Evolutionary conservation across 805 yeast genomes (phyloP), one percentile per base, ranked within the genome.

Genomic region (Suhomyces sp.): DNA sequence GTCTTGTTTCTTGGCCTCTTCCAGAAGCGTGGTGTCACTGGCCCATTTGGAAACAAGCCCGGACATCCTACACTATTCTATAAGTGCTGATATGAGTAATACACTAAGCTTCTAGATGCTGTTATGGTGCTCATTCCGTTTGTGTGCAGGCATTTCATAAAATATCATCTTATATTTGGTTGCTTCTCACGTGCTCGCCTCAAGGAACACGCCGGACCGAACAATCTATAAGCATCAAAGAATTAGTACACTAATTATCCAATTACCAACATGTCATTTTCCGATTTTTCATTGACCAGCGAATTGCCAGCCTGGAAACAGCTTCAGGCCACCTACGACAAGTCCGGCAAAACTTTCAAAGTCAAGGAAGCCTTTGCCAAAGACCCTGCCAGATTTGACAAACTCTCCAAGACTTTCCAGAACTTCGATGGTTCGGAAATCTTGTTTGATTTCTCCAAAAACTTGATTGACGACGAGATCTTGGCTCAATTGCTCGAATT

Each of bases 371-470:
- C 88, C 63, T 94, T 94, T 71, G 73, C 79, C 49, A 74, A 81
- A 61, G 97, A 94, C 72, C 70, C 88, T 22, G 64, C 79, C 56
- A 85, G 99, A 71, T 90, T 86, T 66, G 80, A 76, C 57, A 90
- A 88, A 72, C 86, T 80, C 70, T 82, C 94, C 60, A 83, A 82
- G 69, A 85, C 88, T 54, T 90, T 91, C 74, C 77, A 77, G 63
- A 94, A 93, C 80, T 88, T 68, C 71, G 97, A 93, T 68, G 90
- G 87, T 47, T 88, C 96, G 53, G 79, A 91, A 77, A 88, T 94
- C 68, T 76, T 93, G 64, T 94, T 93, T 67, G 99, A 94, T 73
- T 94, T 87, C 81, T 89, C 97, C 64, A 94, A 94, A 83, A 94
- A 94, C 76, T 80, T 94, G 71, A 79, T 94, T 69, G 86, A 91